Percentiles rank a stretch among this genome's conserved stretches.
Evolutionary conservation across 208 protist genomes (phyloP).

Genomic region (Crithidia fasciculata): DNA sequence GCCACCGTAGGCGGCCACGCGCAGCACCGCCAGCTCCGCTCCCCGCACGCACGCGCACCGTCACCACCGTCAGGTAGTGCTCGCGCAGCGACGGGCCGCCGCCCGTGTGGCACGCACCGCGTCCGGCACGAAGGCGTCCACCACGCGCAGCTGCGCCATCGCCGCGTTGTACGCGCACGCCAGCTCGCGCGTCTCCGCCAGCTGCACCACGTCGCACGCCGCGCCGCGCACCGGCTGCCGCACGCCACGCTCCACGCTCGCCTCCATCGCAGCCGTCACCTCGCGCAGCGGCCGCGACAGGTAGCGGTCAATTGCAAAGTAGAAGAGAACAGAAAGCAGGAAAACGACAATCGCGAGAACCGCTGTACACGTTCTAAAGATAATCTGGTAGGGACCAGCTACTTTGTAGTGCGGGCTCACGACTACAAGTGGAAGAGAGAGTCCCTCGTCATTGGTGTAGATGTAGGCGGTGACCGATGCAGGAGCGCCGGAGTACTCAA

Average conservation of each 20-base stretch:
- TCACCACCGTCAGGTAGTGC: constrained; percentile 11
- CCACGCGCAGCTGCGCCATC: constrained; percentile 22
- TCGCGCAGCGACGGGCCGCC: neutral
- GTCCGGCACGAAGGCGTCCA: constrained; percentile 31
- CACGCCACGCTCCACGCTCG: constrained; percentile 12
- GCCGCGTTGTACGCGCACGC: constrained; percentile 23
- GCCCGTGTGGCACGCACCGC: neutral
- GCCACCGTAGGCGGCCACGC: neutral
- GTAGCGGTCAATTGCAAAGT: constrained; percentile 3
- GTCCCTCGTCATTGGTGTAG: constrained; percentile 1
- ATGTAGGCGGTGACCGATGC: constrained; percentile 8
- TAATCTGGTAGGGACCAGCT: neutral
- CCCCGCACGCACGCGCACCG: constrained; percentile 6
- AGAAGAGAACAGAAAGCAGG: constrained; percentile 3
- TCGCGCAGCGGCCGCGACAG: constrained; percentile 17
- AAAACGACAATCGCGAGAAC: neutral
- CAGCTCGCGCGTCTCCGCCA: constrained; percentile 18
- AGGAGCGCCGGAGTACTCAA: neutral
- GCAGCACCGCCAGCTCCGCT: too few species aligned
- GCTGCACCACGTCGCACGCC: constrained; percentile 8
- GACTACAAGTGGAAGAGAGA: constrained; percentile 9
- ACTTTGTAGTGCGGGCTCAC: neutral
- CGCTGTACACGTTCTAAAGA: neutral
- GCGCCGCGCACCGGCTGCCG: constrained; percentile 6
- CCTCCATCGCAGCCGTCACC: constrained; percentile 5